These are phyloP conservation scores for Neoarthrinium moseri DNA, from an alignment of 2,329 filamentous ascomycete genomes.

Conservation along the genomic window DNA sequence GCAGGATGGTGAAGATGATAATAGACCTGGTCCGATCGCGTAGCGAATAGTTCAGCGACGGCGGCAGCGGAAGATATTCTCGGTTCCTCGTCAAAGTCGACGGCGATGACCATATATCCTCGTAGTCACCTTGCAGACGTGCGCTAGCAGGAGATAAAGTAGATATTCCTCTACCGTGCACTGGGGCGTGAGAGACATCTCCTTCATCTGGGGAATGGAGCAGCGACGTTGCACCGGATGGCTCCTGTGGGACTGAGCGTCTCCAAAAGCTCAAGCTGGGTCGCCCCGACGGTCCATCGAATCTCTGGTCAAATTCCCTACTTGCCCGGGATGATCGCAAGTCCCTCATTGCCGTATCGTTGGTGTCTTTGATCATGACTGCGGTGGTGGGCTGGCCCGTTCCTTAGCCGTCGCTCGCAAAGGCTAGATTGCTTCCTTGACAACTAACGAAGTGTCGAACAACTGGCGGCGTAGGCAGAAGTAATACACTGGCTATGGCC, in stretches of 20 bases:
- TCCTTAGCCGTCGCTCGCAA: no score
- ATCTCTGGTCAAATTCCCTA: constrained; percentile 21
- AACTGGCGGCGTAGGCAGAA: no score
- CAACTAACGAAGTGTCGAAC: no score
- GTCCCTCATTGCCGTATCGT: no score
- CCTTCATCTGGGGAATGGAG: background rate
- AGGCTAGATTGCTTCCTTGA: no score
- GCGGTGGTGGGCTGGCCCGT: no score
- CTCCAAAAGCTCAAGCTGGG: constrained; percentile 20
- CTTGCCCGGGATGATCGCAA: no score
- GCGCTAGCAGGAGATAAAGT: no score
- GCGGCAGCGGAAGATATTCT: constrained; percentile 8
- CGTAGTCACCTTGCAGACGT: background rate
- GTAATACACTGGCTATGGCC: no score
- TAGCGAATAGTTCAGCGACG: constrained; percentile 14
- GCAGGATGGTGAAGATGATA: constrained; percentile 57
- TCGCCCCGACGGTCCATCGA: constrained; percentile 23
- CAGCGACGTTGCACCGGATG: no score
- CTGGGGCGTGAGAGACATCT: background rate
- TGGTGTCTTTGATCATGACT: no score
- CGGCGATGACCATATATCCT: background rate
- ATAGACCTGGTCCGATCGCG: constrained; percentile 48
- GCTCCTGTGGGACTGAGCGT: background rate
- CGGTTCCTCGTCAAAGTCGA: background rate
- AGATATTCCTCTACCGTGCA: background rate